phyloP scores from a whole-genome alignment of 2,329 filamentous ascomycete species.

The Pseudohalonectria lignicola region DNA sequence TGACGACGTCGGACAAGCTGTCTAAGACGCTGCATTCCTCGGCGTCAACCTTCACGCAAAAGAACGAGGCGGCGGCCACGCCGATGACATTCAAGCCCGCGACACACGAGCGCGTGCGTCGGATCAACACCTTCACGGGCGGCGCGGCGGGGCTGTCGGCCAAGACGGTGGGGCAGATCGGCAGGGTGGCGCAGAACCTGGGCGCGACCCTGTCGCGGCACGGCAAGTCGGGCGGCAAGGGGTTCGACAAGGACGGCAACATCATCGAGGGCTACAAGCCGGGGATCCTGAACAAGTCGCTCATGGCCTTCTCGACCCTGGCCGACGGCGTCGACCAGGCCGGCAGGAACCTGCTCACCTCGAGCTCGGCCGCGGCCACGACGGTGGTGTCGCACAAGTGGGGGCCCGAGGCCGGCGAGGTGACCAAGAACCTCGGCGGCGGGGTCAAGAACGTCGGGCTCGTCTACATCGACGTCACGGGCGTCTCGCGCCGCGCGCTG shows the following conservation, averaged over 20 bases:
- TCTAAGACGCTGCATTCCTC: slow-evolving; percentile 66
- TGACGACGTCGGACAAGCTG: slow-evolving; percentile 74
- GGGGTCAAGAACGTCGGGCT: slow-evolving; percentile 94
- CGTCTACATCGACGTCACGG: slow-evolving; percentile 93
- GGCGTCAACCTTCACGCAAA: slow-evolving; percentile 71
- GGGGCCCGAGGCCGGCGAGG: slow-evolving; percentile 70
- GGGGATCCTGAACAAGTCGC: slow-evolving; percentile 83
- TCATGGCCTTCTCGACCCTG: slow-evolving; percentile 94
- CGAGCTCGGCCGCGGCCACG: slow-evolving; percentile 66
- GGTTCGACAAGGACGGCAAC: slow-evolving; percentile 61
- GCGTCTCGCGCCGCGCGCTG: slow-evolving; percentile 79
- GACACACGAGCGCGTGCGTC: slow-evolving; percentile 75
- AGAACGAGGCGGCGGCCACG: slow-evolving; percentile 64
- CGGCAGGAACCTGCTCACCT: slow-evolving; percentile 64
- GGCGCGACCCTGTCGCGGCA: slow-evolving; percentile 63
- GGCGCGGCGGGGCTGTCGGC: slow-evolving; percentile 70
- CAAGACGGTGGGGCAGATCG: slow-evolving; percentile 78
- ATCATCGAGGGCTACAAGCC: slow-evolving; percentile 64
- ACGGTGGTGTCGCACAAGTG: slow-evolving; percentile 85
- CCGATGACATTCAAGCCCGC: slow-evolving; percentile 81
- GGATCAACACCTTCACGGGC: slow-evolving; percentile 78
- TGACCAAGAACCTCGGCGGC: slow-evolving; percentile 66
- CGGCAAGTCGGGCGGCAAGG: slow-evolving; percentile 38
- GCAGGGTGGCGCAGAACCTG: slow-evolving; percentile 78
- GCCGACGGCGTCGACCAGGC: slow-evolving; percentile 89